Conservation (phyloP, 805 yeast genomes). For the Torulaspora quercuum region DNA sequence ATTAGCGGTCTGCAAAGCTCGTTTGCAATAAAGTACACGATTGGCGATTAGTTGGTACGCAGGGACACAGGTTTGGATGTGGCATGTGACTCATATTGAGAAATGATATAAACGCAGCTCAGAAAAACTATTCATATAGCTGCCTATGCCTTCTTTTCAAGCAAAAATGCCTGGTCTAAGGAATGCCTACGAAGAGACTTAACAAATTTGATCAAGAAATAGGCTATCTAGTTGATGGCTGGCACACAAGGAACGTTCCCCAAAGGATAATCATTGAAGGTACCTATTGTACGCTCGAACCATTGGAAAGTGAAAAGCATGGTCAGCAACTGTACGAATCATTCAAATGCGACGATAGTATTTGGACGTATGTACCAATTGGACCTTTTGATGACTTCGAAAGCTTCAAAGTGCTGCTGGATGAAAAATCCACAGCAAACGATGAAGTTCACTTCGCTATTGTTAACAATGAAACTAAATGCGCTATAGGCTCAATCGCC, state of each 20-base stretch:
- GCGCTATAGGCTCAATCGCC: slow-evolving; percentile 30
- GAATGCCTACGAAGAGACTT: slow-evolving; percentile 1
- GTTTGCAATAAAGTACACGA: too few relatives aligned
- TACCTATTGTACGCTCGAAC: slow-evolving; percentile 18
- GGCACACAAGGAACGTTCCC: slow-evolving; percentile 18
- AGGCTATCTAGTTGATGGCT: slow-evolving; percentile 13
- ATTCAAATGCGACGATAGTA: slow-evolving; percentile 10
- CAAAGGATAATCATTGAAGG: slow-evolving; percentile 16
- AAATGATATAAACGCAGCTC: too few relatives aligned
- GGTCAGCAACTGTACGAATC: slow-evolving; percentile 16
- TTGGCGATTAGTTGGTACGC: too few relatives aligned
- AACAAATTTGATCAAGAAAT: slow-evolving; percentile 13
- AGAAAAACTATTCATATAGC: too few relatives aligned
- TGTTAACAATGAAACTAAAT: slow-evolving; percentile 18
- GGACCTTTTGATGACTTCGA: slow-evolving; percentile 17
- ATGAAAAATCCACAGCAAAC: background rate
- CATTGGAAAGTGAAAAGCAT: slow-evolving; percentile 18
- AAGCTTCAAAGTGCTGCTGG: slow-evolving; percentile 4
- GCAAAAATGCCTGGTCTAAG: background rate
- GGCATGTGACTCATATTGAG: too few relatives aligned
- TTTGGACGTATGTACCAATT: slow-evolving; percentile 22
- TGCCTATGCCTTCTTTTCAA: too few relatives aligned
- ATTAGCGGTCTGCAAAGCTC: too few relatives aligned
- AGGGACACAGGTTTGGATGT: too few relatives aligned
- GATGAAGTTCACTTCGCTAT: slow-evolving; percentile 23